A percentile compares a stretch with the other conserved stretches of the same genome.
phyloP scores from a whole-genome alignment of 2,329 filamentous ascomycete genomes.

The Ustilaginoidea virens region DNA sequence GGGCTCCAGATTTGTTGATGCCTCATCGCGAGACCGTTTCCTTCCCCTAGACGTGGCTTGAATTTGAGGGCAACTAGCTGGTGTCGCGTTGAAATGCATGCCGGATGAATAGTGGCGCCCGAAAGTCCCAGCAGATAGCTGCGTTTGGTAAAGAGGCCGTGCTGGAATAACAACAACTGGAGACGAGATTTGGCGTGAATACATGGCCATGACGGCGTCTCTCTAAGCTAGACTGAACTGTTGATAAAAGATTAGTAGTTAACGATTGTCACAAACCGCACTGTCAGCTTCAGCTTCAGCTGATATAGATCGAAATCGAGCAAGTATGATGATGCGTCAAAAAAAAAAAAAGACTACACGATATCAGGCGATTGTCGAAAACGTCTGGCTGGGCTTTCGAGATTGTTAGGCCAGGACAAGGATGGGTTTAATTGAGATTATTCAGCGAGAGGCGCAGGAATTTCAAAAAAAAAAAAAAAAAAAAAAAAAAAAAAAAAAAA shows the following conservation, averaged over 20 bases:
- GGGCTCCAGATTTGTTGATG: conserved; percentile 49
- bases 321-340: too few species aligned
- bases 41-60: conserved; percentile 30
- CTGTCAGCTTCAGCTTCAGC: conserved; percentile 1
- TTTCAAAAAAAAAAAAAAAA: too few species aligned
- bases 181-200: conserved; percentile 26
- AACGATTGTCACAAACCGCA: conserved; percentile 16
- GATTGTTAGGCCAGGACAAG: too few species aligned
- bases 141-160: conserved; percentile 17
- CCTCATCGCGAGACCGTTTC: conserved; percentile 65
- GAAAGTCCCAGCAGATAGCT: conserved; percentile 16
- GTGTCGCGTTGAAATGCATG: conserved; percentile 11
- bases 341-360: neutral
- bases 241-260: conserved; percentile 14
- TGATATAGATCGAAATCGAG: too few species aligned
- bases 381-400: too few species aligned
- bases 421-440: too few species aligned
- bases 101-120: conserved; percentile 11
- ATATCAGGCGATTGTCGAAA: neutral
- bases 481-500: neutral
- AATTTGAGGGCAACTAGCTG: conserved; percentile 12
- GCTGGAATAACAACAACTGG: conserved; percentile 27
- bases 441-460: too few species aligned
- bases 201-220: conserved; percentile 24
- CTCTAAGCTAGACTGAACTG: conserved; percentile 7